A percentile compares a stretch with the other conserved stretches of the same genome.
These are phyloP conservation scores for Penicillium roqueforti DNA, from an alignment of 495 filamentous ascomycete species.

Conservation along the genomic window DNA sequence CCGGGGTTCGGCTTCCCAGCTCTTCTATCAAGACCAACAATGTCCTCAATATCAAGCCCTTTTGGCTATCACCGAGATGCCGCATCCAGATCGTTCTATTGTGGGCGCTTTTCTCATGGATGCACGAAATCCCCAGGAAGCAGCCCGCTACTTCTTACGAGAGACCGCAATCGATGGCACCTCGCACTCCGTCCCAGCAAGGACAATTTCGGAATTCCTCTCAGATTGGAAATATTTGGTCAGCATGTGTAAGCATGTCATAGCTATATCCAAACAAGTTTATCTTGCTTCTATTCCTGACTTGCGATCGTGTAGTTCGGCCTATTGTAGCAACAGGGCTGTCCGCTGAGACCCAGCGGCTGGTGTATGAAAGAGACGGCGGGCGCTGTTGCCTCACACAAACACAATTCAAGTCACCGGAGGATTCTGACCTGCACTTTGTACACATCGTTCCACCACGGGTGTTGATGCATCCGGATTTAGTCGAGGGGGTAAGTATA, in stretches of 20 bases:
- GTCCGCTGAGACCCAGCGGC: neutral
- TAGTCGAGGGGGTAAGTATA: neutral
- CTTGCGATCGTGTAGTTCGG: neutral
- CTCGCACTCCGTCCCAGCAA: neutral
- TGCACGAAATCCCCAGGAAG: neutral
- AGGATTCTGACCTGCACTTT: neutral
- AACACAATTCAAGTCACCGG: neutral
- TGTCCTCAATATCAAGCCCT: neutral
- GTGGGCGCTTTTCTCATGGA: neutral
- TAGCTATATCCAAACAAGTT: neutral
- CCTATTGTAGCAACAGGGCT: neutral
- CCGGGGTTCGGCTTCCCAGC: neutral
- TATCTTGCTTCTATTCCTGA: neutral
- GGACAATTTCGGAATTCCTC: neutral
- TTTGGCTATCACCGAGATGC: neutral
- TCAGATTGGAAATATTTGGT: neutral
- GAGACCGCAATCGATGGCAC: neutral
- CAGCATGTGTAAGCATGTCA: neutral
- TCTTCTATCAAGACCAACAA: neutral
- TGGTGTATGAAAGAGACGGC: neutral
- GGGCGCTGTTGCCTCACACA: neutral
- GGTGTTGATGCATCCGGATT: neutral
- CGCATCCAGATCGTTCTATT: neutral
- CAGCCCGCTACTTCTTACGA: neutral
- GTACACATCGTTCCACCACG: neutral